These are phyloP conservation scores for Hirschfeldia incana DNA, from an alignment of 345 rosid species.

Conservation along the genomic window DNA sequence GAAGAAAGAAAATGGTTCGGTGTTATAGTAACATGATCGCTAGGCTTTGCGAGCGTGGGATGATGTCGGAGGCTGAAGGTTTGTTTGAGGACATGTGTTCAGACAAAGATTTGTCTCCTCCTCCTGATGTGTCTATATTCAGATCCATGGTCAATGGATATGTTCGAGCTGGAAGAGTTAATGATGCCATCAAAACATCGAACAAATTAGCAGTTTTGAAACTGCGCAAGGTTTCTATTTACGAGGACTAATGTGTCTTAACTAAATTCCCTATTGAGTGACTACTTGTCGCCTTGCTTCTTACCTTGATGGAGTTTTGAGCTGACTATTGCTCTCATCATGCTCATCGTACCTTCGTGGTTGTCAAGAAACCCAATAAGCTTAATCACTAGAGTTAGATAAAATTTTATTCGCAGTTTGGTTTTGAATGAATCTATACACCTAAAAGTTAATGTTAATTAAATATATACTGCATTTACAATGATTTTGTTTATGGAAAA, in stretches of 20 bases:
- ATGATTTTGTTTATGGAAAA: no score
- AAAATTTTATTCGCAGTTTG: no score
- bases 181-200: not conserved
- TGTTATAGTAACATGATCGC: not conserved
- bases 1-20: not conserved
- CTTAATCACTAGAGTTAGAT: not conserved
- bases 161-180: not conserved
- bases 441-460: no score
- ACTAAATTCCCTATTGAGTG: not conserved
- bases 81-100: not conserved
- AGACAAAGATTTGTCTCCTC: not conserved
- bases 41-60: not conserved
- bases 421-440: no score
- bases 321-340: not conserved
- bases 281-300: not conserved
- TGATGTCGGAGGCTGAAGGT: not conserved
- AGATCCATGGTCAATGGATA: not conserved
- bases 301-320: not conserved
- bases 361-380: not conserved
- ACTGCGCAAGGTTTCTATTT: not conserved
- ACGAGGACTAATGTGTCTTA: not conserved
- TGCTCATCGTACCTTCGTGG: not conserved
- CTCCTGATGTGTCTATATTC: not conserved
- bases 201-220: not conserved
- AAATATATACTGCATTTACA: no score